These are phyloP conservation scores for Candida silvatica DNA, from an alignment of 805 yeast genomes.

Conservation along the genomic window DNA sequence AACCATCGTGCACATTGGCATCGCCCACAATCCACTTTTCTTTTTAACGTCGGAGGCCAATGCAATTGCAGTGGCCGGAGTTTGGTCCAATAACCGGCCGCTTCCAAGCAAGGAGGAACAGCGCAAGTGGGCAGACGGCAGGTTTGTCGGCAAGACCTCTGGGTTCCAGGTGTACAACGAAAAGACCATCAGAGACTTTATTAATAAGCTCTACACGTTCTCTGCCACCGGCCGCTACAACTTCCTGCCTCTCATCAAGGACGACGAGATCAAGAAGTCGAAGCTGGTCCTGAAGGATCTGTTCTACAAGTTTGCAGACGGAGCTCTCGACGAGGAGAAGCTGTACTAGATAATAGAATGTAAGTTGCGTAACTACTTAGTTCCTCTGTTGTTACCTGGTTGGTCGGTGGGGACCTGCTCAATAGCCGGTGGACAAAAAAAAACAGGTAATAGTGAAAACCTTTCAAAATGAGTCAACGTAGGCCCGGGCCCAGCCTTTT, in stretches of 20 bases:
- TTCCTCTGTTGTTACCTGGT: no score
- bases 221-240: slow-evolving; percentile 8
- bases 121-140: slow-evolving; percentile 9
- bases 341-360: neutral
- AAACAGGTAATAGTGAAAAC: no score
- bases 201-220: slow-evolving; percentile 5
- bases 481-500: no score
- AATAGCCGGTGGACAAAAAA: no score
- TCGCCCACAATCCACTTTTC: slow-evolving; percentile 32
- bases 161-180: slow-evolving; percentile 12
- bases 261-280: slow-evolving; percentile 4
- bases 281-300: slow-evolving; percentile 5
- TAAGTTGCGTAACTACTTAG: no score
- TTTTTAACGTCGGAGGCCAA: slow-evolving; percentile 41
- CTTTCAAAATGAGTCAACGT: no score
- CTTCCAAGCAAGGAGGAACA: slow-evolving; percentile 28
- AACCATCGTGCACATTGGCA: slow-evolving; percentile 31
- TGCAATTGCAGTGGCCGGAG: slow-evolving; percentile 46
- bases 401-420: no score
- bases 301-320: slow-evolving; percentile 8
- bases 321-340: slow-evolving; percentile 6
- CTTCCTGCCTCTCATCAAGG: slow-evolving; percentile 2
- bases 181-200: slow-evolving; percentile 7
- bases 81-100: slow-evolving; percentile 35
- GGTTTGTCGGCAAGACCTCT: slow-evolving; percentile 7